Percentiles rank a stretch among this genome's conserved stretches.
Conservation (phyloP, 1,284 basidiomycete species). For the Megacollybia platyphylla region DNA sequence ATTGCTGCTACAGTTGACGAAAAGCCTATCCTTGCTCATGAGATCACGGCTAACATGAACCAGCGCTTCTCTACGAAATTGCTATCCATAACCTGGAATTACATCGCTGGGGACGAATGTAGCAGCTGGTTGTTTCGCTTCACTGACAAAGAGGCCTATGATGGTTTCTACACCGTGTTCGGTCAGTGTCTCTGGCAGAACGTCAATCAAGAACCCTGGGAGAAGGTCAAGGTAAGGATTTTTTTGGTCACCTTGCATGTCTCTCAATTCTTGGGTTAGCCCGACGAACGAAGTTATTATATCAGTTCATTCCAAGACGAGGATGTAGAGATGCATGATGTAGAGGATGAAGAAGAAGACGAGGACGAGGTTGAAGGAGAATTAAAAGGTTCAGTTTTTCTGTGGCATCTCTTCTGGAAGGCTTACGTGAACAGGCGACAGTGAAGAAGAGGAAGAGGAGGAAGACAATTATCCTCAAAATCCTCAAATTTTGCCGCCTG, state of each 20-base stretch:
- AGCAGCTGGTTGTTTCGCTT: conserved; percentile 89
- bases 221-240: conserved; percentile 65
- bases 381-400: neutral
- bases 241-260: neutral
- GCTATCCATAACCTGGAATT: conserved; percentile 78
- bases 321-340: conserved; percentile 81
- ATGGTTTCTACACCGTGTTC: conserved; percentile 56
- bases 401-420: neutral
- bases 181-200: conserved; percentile 75
- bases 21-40: conserved; percentile 45
- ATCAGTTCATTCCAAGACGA: conserved; percentile 49
- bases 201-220: conserved; percentile 65
- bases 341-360: conserved; percentile 59
- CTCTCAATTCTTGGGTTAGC: conserved; percentile 10
- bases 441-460: conserved; percentile 56
- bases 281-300: conserved; percentile 72
- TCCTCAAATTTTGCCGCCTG: conserved; percentile 24
- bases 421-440: conserved; percentile 31
- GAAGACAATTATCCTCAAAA: conserved; percentile 48
- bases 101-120: conserved; percentile 44
- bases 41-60: conserved; percentile 63
- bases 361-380: conserved; percentile 47
- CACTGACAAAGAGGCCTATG: conserved; percentile 41
- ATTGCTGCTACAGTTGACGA: conserved; percentile 43
- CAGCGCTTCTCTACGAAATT: conserved; percentile 53